Evolutionary conservation across 768 basidiomycete species (phyloP), one percentile per base, ranked within the genome.

Genomic region (Hypholoma sublateritium): DNA sequence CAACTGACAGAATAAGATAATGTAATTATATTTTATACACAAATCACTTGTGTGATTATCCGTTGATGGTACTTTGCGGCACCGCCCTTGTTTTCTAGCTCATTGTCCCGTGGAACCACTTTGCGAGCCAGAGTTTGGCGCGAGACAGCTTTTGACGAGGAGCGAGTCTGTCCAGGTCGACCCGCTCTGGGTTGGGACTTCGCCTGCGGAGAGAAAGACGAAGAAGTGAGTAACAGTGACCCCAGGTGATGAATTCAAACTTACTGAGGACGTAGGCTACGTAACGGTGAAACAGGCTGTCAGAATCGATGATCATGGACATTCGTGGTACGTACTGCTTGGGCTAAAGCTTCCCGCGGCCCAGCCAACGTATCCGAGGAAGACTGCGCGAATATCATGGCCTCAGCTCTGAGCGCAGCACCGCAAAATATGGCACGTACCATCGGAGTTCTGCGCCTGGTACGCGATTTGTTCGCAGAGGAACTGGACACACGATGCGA

Each of bases 331-430:
- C 34, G 16, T 47, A 58, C 62, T 56, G n/a, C 61, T 60, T 63
- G 9, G 72, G 65, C 55, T 67, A 64, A 86, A 85, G 59, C 77
- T 77, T n/a, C 84, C 84, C 17, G 82, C 84, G 14, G 79, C 73
- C 85, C 84, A 86, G 28, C 80, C 78, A 28, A 80, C 66, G 63
- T 81, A 85, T 21, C 85, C 85, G 21, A 84, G 69, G 67, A 80
- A 74, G 7, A 80, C 80, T 80, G 35, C 35, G 43, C 19, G 55
- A 53, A 24, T 16, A 41, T 14, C 19, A 19, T 9, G 24, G 21
- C 3, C 24, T 24, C 12, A 14, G 22, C 24, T 1, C 16, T 47
- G 3, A 11, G 25, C 45, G 14, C 11, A 2, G 5, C 11, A 11
- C 16, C 3, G 22, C 14, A 16, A 16, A 28, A 16, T 7, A 12